Conservation (phyloP, 1,139 yeast genomes). For the Yamadazyma spencermartinsiae region DNA sequence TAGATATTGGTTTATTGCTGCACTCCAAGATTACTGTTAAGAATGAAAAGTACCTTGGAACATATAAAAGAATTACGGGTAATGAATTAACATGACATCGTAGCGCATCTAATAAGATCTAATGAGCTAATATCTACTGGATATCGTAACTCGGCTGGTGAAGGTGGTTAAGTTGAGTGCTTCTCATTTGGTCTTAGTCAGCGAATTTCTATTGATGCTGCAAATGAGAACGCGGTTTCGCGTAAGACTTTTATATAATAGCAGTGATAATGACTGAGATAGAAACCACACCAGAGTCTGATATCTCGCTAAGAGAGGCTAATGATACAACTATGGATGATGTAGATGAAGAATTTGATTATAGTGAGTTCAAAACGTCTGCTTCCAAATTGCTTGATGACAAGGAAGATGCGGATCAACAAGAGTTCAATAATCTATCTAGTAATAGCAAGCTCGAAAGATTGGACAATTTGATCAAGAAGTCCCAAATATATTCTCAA, state of each 20-base stretch:
- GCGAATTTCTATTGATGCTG: not conserved
- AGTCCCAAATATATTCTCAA: slow-evolving; percentile 80
- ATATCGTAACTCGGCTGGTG: no score
- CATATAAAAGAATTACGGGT: no score
- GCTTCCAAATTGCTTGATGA: slow-evolving; percentile 4
- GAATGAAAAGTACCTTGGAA: no score
- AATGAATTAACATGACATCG: no score
- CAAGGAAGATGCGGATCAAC: slow-evolving; percentile 24
- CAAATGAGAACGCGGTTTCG: slow-evolving; percentile 2
- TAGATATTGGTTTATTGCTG: not conserved
- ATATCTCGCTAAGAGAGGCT: not conserved
- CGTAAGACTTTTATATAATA: not conserved
- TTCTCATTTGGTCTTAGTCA: no score
- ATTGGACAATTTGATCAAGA: slow-evolving; percentile 70
- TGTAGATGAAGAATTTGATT: not conserved
- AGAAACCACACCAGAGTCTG: slow-evolving; percentile 1
- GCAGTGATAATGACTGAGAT: not conserved
- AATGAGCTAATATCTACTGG: no score
- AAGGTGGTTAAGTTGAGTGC: no score
- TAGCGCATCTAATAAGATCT: no score
- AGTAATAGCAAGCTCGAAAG: slow-evolving; percentile 53
- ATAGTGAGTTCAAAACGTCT: not conserved
- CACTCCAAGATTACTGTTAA: not conserved
- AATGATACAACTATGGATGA: slow-evolving; percentile 1
- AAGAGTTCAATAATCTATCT: slow-evolving; percentile 42